Percentiles rank a stretch among this genome's conserved stretches.
phyloP scores from a whole-genome alignment of 352 stramenopile genomes.

The Sclerospora graminicola region DNA sequence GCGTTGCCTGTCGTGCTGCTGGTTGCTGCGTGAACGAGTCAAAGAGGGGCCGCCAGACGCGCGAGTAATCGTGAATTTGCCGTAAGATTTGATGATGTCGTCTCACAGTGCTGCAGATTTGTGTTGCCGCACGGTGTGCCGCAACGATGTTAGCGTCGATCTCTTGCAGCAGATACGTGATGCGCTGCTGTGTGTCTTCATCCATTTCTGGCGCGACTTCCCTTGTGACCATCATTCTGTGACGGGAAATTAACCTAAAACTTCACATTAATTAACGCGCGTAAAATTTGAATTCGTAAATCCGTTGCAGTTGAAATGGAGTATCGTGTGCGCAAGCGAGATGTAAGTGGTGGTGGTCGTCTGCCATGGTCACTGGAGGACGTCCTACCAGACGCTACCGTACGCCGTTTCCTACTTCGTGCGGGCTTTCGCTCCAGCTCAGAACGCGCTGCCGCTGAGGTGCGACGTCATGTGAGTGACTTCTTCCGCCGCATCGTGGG shows the following conservation, averaged over 20 bases:
- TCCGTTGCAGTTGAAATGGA: conserved; percentile 8
- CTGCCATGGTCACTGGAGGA: conserved; percentile 17
- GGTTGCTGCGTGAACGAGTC: conserved; percentile 51
- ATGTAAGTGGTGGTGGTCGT: conserved; percentile 11
- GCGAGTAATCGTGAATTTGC: conserved; percentile 62
- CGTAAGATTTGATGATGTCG: conserved; percentile 66
- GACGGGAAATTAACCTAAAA: conserved; percentile 1
- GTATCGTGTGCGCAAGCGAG: conserved; percentile 49
- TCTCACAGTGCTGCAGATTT: conserved; percentile 59
- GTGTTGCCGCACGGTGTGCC: conserved; percentile 61
- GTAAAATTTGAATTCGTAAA: neutral
- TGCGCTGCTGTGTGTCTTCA: conserved; percentile 63
- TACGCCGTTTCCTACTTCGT: conserved; percentile 64
- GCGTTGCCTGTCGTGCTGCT: conserved; percentile 25
- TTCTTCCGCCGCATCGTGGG: conserved; percentile 51
- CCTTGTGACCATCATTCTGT: conserved; percentile 8
- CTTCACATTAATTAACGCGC: neutral
- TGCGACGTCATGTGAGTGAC: conserved; percentile 34
- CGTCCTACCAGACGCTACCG: conserved; percentile 27
- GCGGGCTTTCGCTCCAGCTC: conserved; percentile 55
- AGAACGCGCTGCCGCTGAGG: conserved; percentile 18
- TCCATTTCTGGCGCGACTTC: conserved; percentile 40
- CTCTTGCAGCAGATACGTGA: conserved; percentile 79
- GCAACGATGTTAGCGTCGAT: conserved; percentile 78
- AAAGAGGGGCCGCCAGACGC: conserved; percentile 72